These are phyloP conservation scores for Penstemon barbatus DNA, from an alignment of 257 asterid genomes.

Conservation along the genomic window DNA sequence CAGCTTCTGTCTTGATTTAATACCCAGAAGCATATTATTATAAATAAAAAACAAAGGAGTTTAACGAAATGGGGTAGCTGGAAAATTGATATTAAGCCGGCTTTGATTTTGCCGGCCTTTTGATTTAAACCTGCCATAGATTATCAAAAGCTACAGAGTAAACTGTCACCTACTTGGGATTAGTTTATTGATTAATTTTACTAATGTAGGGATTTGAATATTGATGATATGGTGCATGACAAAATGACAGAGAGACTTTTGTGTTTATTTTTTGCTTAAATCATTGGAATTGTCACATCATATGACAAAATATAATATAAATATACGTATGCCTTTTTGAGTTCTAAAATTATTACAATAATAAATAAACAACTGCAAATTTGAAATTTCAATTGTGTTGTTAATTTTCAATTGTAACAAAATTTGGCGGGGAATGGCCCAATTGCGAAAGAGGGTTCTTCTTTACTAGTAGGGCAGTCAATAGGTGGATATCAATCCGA, in stretches of 20 bases:
- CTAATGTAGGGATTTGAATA: constrained; percentile 8
- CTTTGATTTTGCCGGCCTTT: constrained; percentile 36
- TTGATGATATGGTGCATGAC: background rate
- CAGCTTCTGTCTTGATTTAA: constrained; percentile 18
- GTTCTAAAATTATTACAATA: background rate
- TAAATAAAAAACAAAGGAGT: background rate
- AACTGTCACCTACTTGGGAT: constrained; percentile 10
- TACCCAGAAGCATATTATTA: background rate
- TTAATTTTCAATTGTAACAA: background rate
- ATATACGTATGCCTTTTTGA: background rate
- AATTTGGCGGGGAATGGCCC: background rate
- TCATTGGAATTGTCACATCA: constrained; percentile 29
- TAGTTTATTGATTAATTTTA: constrained; percentile 17
- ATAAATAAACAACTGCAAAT: background rate
- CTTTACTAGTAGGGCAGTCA: no score
- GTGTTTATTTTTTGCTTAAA: background rate
- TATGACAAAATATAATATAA: background rate
- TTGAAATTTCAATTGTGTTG: background rate
- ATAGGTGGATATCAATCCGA: no score
- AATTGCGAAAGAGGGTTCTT: no score
- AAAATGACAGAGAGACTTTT: background rate
- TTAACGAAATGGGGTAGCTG: background rate
- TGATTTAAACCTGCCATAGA: constrained; percentile 17
- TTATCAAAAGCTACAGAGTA: constrained; percentile 14
- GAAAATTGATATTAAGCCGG: constrained; percentile 31